phyloP scores from a whole-genome alignment of 1,139 yeast genomes.

The Sugiyamaella sp. region DNA sequence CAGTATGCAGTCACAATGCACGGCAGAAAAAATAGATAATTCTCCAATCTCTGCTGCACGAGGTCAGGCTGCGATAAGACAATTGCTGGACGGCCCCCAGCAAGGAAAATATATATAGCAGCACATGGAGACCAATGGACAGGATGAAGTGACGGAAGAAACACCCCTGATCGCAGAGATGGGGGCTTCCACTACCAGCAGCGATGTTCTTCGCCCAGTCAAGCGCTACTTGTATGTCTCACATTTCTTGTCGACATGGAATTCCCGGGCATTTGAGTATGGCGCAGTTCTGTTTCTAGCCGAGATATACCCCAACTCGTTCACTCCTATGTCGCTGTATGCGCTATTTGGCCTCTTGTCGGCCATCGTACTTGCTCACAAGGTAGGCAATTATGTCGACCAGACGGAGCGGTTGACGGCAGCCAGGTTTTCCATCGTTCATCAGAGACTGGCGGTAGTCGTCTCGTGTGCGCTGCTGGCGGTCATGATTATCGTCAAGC shows the following conservation, averaged over 20 bases:
- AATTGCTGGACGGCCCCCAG: neutral
- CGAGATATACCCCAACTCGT: constrained; percentile 38
- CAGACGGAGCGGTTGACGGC: constrained; percentile 37
- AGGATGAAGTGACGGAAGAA: no score
- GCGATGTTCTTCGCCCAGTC: constrained; percentile 21
- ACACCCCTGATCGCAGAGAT: neutral
- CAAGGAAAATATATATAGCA: neutral
- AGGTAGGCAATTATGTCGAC: constrained; percentile 38
- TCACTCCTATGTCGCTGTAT: constrained; percentile 42
- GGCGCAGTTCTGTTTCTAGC: constrained; percentile 43
- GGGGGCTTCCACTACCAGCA: neutral
- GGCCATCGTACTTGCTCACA: constrained; percentile 38
- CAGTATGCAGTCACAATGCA: neutral
- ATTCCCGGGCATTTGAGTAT: constrained; percentile 43
- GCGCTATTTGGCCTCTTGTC: constrained; percentile 39
- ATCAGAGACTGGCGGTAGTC: constrained; percentile 42
- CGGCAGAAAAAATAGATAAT: neutral
- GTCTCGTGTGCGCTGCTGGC: constrained; percentile 35
- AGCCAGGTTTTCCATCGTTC: constrained; percentile 40
- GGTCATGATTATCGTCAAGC: constrained; percentile 28
- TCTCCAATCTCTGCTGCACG: neutral
- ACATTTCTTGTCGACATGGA: constrained; percentile 44
- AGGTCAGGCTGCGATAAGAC: neutral
- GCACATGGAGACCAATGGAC: no score
- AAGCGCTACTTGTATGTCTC: constrained; percentile 36